Evolutionary conservation across 139 green algal genomes (phyloP), one percentile per base, ranked within the genome.

Genomic region (Chlamydomonas asymmetrica): DNA sequence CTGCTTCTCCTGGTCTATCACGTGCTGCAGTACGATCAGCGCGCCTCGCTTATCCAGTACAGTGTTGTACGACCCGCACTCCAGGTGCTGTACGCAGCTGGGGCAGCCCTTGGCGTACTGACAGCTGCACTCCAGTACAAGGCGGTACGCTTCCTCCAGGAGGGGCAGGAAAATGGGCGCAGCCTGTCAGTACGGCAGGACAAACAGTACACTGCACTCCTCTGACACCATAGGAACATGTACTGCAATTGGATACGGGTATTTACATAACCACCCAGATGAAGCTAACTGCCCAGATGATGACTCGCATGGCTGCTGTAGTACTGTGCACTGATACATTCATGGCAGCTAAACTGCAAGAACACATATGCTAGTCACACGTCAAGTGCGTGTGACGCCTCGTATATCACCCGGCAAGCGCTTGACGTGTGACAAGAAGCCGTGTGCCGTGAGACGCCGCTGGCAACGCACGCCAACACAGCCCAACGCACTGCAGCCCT

Each of bases 61-160:
- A 27, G 79, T 76, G 76, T 98, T 98, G 87, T 98, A 98, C 78
- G 95, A 88, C 25, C 66, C 62, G 87, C 94, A 98, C 57, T 85
- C 71, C 23, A 87, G 76, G 78, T 92, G 86, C 81, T 98, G 95
- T n/a, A 95, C 81, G 82, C 95, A 98, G 27, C 57, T 50, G 8
- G 95, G 95, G 81, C 95, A 98, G 72, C 95, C 94, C 25, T 63
- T 78, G 16, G 59, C 60, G 13, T 79, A 73, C 2, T 34, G 39
- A 80, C 95, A 98, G 64, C 35, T 22, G 80, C 95, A 98, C 13
- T 56, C 71, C 5, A 60, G 5, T 25, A 98, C 83, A 9, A 97
- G 85, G 52, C 83, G 66, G 35, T 96, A 63, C 4, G 94, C 95
- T 5, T 68, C 70, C 63, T 73, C 23, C 68, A 98, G 69, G 63